Conservation (phyloP, 1,139 yeast species). For the Pichia sp. region DNA sequence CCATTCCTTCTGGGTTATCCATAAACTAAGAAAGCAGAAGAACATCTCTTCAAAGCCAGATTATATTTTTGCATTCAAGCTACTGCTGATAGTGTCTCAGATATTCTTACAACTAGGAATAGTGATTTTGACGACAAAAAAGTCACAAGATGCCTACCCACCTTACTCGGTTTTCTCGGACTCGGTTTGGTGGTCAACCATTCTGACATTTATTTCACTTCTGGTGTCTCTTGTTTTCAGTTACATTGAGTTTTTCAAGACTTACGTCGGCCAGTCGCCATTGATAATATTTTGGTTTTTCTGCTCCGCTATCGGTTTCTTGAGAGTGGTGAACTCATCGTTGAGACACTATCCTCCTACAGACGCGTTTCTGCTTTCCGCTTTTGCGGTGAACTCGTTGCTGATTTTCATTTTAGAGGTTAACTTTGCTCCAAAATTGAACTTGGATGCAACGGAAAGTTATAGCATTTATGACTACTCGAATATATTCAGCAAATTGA, state of each 20-base stretch:
- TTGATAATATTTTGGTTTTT: constrained; percentile 76
- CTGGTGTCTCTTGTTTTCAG: constrained; percentile 54
- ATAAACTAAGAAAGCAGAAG: constrained; percentile 28
- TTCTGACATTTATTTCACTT: constrained; percentile 40
- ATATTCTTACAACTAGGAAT: constrained; percentile 34
- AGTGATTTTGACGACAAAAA: constrained; percentile 28
- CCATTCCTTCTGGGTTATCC: constrained; percentile 47
- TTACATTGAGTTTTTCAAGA: constrained; percentile 66
- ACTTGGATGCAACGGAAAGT: constrained; percentile 40
- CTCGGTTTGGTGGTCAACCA: constrained; percentile 41
- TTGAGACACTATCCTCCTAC: constrained; percentile 43
- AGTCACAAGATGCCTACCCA: constrained; percentile 28
- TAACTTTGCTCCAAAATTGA: constrained; percentile 37
- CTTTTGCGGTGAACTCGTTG: constrained; percentile 47
- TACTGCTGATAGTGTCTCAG: constrained; percentile 42
- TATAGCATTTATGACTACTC: constrained; percentile 74
- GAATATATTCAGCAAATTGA: constrained; percentile 70
- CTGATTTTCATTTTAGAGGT: constrained; percentile 53
- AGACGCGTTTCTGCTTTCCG: constrained; percentile 42
- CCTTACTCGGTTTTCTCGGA: constrained; percentile 34
- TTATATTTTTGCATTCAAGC: constrained; percentile 44
- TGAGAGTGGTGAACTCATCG: constrained; percentile 44
- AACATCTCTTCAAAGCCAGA: constrained; percentile 24
- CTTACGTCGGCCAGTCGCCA: constrained; percentile 60
- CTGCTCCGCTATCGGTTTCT: constrained; percentile 40